Percentiles rank a stretch among this genome's conserved stretches.
Evolutionary conservation across 176 grass and related monocot species (phyloP).

Genomic region (Musa beccarii): DNA sequence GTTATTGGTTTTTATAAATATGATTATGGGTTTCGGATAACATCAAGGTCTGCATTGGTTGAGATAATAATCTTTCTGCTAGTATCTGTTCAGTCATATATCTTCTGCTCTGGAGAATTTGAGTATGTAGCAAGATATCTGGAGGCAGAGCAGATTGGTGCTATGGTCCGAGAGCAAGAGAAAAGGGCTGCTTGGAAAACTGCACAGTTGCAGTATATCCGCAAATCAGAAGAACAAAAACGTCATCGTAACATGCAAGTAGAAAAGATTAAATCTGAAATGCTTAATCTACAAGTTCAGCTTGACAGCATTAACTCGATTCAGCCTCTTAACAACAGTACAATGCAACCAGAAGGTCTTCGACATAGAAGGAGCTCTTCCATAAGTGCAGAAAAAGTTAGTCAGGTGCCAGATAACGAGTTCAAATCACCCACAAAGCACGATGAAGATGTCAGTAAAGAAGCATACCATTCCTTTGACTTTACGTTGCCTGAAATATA

Average conservation of each 20-base stretch:
- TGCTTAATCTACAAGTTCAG: slow-evolving; percentile 92
- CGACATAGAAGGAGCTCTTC: slow-evolving; percentile 49
- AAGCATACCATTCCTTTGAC: slow-evolving; percentile 42
- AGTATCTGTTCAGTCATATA: slow-evolving; percentile 89
- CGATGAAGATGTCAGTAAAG: slow-evolving; percentile 38
- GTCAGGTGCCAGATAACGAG: slow-evolving; percentile 24
- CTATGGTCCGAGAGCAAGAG: slow-evolving; percentile 90
- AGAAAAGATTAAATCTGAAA: slow-evolving; percentile 96
- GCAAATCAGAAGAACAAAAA: slow-evolving; percentile 82
- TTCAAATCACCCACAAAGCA: slow-evolving; percentile 32
- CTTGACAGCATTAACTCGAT: slow-evolving; percentile 73
- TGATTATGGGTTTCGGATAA: slow-evolving; percentile 97
- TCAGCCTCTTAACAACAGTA: slow-evolving; percentile 33
- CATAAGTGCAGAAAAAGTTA: slow-evolving; percentile 19
- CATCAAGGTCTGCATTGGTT: slow-evolving; percentile 89
- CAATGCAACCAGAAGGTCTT: slow-evolving; percentile 46
- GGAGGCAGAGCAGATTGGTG: slow-evolving; percentile 92
- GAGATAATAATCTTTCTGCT: slow-evolving; percentile 96
- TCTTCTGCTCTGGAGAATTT: slow-evolving; percentile 81
- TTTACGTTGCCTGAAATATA: slow-evolving; percentile 45
- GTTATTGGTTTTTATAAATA: slow-evolving; percentile 96
- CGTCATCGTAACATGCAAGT: slow-evolving; percentile 78
- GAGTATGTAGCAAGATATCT: slow-evolving; percentile 95
- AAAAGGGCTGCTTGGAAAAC: slow-evolving; percentile 90
- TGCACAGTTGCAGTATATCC: slow-evolving; percentile 71